phyloP scores from a whole-genome alignment of 805 yeast genomes.

The Lipomyces kockii region DNA sequence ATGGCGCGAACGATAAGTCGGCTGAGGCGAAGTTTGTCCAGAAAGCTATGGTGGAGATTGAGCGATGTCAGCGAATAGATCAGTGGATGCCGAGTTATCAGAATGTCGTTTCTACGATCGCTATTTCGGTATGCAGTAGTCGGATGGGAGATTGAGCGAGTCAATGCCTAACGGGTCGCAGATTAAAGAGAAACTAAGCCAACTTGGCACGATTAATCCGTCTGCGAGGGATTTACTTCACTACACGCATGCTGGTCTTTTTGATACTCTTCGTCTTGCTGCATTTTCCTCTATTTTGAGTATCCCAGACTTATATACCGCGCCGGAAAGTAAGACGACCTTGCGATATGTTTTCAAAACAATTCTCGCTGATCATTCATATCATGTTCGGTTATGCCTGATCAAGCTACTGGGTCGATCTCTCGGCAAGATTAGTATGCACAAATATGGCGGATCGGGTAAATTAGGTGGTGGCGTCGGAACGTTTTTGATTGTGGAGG shows the following conservation, averaged over 20 bases:
- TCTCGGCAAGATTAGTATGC: conserved; percentile 31
- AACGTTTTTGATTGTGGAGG: conserved; percentile 63
- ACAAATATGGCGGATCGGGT: conserved; percentile 16
- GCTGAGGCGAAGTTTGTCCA: conserved; percentile 46
- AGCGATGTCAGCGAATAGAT: conserved; percentile 77
- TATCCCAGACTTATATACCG: conserved; percentile 72
- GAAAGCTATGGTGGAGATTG: conserved; percentile 66
- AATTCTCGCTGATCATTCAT: conserved; percentile 60
- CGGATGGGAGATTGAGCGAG: not conserved
- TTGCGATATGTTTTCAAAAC: conserved; percentile 65
- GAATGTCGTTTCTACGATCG: conserved; percentile 56
- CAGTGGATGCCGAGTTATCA: conserved; percentile 82
- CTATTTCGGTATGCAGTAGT: conserved; percentile 47
- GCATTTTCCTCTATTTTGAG: conserved; percentile 72
- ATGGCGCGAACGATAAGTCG: conserved; percentile 8
- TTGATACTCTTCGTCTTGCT: conserved; percentile 60
- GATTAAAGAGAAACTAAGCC: conserved; percentile 64
- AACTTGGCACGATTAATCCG: conserved; percentile 57
- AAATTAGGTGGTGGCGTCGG: conserved; percentile 42
- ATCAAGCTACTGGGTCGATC: conserved; percentile 37
- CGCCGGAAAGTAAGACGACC: conserved; percentile 53
- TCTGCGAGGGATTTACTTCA: conserved; percentile 60
- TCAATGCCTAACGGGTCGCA: conserved; percentile 25
- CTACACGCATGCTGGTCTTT: conserved; percentile 55
- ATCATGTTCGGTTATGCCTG: conserved; percentile 51